A percentile compares a stretch with the other conserved stretches of the same genome.
Conservation (phyloP, 768 basidiomycete genomes). For the Suillus clintonianus region DNA sequence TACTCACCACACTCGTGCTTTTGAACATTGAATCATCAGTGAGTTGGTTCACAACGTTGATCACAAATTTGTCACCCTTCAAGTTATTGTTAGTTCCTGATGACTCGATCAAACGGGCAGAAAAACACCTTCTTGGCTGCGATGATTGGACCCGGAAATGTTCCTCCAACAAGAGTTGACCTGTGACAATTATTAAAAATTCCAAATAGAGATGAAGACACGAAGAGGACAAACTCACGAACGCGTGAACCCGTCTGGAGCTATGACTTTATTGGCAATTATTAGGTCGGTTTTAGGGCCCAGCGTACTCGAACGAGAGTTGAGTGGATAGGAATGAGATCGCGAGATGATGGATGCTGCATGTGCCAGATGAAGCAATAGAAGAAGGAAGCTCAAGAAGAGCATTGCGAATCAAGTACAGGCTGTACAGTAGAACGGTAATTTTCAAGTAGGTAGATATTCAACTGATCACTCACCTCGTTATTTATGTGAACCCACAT, state of each 20-base stretch:
- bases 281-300: no score
- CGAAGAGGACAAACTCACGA: constrained; percentile 30
- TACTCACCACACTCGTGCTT: constrained; percentile 50
- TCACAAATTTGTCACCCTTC: constrained; percentile 36
- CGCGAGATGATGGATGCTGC: background rate
- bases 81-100: constrained; percentile 11
- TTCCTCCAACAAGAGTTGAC: constrained; percentile 32
- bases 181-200: background rate
- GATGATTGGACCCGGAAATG: constrained; percentile 44
- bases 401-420: constrained; percentile 18
- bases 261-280: no score
- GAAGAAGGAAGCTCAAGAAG: no score
- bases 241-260: constrained; percentile 45
- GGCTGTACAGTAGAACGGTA: no score
- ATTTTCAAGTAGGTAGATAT: no score
- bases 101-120: background rate
- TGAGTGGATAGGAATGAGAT: background rate
- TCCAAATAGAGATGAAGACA: no score
- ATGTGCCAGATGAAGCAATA: background rate
- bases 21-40: constrained; percentile 48
- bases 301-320: background rate
- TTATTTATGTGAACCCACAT: no score
- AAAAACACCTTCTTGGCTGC: constrained; percentile 25
- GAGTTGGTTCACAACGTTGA: constrained; percentile 49
- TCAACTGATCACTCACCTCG: no score